Conservation (phyloP, 2,329 filamentous ascomycete species). For the Xylariaceae sp. region DNA sequence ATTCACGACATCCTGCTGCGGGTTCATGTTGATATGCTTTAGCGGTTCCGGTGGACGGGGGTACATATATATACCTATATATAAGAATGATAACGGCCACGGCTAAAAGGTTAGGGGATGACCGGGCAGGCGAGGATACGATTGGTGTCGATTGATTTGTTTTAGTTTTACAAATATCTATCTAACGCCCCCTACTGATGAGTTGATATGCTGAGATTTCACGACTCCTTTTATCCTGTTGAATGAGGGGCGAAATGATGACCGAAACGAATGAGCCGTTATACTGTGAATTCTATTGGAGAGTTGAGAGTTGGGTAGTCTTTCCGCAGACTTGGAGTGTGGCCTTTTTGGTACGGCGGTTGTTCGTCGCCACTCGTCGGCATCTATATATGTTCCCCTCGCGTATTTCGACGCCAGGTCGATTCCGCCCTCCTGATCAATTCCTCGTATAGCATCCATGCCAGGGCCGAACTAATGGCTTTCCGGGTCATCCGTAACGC, state of each 20-base stretch:
- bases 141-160: not conserved
- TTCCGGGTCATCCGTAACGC: slow-evolving; percentile 85
- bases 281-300: too few relatives aligned
- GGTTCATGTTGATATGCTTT: slow-evolving; percentile 1
- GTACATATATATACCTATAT: not conserved
- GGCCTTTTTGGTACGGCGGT: too few relatives aligned
- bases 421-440: slow-evolving; percentile 64
- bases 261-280: too few relatives aligned
- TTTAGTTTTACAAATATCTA: not conserved
- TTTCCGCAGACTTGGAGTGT: too few relatives aligned
- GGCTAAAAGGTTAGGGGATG: slow-evolving; percentile 5
- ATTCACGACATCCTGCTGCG: not conserved
- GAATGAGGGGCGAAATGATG: not conserved
- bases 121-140: not conserved
- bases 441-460: slow-evolving; percentile 97
- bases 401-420: slow-evolving; percentile 27
- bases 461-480: slow-evolving; percentile 86
- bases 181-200: slow-evolving; percentile 1
- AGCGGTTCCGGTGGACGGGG: not conserved
- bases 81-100: not conserved
- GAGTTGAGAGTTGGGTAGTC: too few relatives aligned
- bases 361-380: not conserved
- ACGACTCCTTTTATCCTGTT: not conserved
- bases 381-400: slow-evolving; percentile 21
- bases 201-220: not conserved